Evolutionary conservation across 2,329 filamentous ascomycete genomes (phyloP), one percentile per base, ranked within the genome.

Genomic region (Ascochyta clinopodiicola): DNA sequence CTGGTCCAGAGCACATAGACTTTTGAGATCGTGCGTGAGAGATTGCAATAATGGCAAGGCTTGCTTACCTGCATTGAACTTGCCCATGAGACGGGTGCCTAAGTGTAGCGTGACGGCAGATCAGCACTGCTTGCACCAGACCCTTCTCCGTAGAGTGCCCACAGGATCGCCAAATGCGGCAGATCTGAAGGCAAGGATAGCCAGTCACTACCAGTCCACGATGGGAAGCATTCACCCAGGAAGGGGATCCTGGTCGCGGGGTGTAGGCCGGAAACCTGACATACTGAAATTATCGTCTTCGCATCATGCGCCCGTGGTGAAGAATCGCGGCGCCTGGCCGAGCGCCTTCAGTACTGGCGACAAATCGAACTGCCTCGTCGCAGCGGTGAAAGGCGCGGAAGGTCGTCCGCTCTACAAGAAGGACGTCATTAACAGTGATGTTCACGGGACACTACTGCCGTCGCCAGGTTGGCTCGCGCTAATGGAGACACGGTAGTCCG

Each of bases 121-220:
- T 46, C 42, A 48, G n/a, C 39, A 39, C 38, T 34, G 46, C 37
- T 27, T 24, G 4, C 42, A 12, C 10, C 35, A 39, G 42, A 43
- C 52, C 42, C 42, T 38, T 44, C 27, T 37, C 46, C 45, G 24
- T 42, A 42, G 21, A 19, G 36, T 56, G 52, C 32, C 51, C 37
- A 56, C 52, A 54, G 17, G 58, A 62, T 62, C 44, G 52, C 50
- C 51, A 56, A 57, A 51, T 47, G 56, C 59, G 62, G 54, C 48
- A 57, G 55, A 63, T 62, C 53, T 51, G 48, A 45, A 29, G 54
- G 21, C 61, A 52, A 55, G 59, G 55, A 39, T 56, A 27, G 37
- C 52, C 21, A 32, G n/a, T n/a, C n/a, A n/a, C n/a, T n/a, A n/a
- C n/a, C n/a, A n/a, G 46, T 38, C 17, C 17, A 17, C 17, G 6